A percentile compares a stretch with the other conserved stretches of the same genome.
Conservation (phyloP, 1,284 basidiomycete genomes). For the Cystobasidiaceae sp. region DNA sequence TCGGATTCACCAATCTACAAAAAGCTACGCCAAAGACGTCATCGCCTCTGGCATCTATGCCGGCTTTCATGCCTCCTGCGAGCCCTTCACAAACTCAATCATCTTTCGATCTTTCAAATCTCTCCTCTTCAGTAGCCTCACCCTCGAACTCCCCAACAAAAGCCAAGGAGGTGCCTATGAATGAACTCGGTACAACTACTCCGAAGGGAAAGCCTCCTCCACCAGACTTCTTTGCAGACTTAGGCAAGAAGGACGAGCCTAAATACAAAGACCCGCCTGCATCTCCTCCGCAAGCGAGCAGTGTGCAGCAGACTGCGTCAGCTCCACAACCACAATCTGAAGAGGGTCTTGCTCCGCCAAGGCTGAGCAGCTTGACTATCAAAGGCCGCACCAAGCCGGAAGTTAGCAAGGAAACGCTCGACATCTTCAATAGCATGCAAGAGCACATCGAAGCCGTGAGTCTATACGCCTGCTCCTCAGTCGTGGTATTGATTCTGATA, state of each 20-base stretch:
- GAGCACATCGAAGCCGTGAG: slow-evolving; percentile 24
- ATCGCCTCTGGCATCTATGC: slow-evolving; percentile 24
- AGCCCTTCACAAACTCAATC: slow-evolving; percentile 19
- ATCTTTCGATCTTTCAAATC: slow-evolving; percentile 12
- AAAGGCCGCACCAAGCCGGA: background rate
- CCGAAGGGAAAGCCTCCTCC: background rate
- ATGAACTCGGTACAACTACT: background rate
- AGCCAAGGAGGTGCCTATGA: no score
- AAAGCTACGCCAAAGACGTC: slow-evolving; percentile 25
- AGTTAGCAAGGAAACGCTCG: slow-evolving; percentile 7
- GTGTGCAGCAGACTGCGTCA: no score
- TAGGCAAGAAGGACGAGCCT: background rate
- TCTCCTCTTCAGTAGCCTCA: background rate
- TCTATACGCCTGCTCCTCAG: background rate
- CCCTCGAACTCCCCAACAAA: background rate
- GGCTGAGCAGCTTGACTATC: background rate
- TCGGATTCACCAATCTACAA: slow-evolving; percentile 21
- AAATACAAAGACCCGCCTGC: background rate
- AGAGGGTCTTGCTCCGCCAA: background rate
- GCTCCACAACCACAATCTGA: background rate
- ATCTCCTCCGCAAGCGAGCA: background rate
- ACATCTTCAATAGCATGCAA: slow-evolving; percentile 26
- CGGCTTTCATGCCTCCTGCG: slow-evolving; percentile 15
- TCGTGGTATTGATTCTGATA: background rate
- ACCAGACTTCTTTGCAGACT: background rate